phyloP scores from a whole-genome alignment of 345 rosid species.

The Noccaea bulbosa region DNA sequence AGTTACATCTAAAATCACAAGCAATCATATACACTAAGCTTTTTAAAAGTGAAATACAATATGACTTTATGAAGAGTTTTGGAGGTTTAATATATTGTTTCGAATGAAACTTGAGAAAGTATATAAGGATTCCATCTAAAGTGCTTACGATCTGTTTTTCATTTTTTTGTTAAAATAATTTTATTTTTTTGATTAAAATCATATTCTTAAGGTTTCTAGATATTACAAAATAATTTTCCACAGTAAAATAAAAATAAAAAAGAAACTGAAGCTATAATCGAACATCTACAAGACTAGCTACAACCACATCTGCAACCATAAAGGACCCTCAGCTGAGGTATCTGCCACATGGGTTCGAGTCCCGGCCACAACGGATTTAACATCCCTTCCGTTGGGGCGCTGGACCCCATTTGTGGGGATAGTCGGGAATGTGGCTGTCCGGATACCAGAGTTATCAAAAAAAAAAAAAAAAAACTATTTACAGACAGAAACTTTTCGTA shows the following conservation, averaged over 20 bases:
- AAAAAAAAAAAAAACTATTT: too few species aligned
- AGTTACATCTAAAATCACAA: neutral
- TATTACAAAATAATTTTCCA: neutral
- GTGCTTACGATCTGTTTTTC: neutral
- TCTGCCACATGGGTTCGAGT: too few species aligned
- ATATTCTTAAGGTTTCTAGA: neutral
- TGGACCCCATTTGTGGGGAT: too few species aligned
- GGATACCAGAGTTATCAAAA: too few species aligned
- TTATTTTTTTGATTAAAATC: neutral
- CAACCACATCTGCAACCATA: too few species aligned
- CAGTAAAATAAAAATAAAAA: neutral
- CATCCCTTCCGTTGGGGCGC: too few species aligned
- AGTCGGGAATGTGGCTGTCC: too few species aligned
- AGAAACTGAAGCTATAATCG: neutral
- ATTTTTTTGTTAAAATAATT: neutral
- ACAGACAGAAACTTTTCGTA: neutral
- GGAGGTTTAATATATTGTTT: neutral
- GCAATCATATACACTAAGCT: neutral
- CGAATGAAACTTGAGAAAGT: neutral
- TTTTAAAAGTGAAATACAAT: too few species aligned
- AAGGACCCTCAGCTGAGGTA: too few species aligned
- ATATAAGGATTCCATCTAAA: neutral
- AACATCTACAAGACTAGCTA: slow-evolving; percentile 3
- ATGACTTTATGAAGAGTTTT: too few species aligned
- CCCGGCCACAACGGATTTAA: too few species aligned